Evolutionary conservation across 192 early-diverging fungal genomes (phyloP), one percentile per base, ranked within the genome.

Genomic region (Mortierella antarctica): DNA sequence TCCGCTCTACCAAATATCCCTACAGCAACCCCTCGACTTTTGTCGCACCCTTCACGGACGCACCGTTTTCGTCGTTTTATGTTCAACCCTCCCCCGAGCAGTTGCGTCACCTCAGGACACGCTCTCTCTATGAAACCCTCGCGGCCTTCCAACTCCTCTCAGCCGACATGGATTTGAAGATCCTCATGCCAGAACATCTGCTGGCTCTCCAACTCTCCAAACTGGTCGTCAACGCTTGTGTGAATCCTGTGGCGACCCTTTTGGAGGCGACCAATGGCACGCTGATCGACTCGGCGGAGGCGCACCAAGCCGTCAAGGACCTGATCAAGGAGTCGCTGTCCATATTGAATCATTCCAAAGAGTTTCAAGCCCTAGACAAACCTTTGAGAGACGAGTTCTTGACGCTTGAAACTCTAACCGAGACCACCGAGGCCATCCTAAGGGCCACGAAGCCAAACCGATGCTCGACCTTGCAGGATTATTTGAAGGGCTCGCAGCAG

Each of bases 221-320:
- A 82, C 83, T 91, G 13, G 89, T 88, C 14, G 87, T 91, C 64
- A 93, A 93, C 66, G 82, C 88, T 0, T 85, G 85, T 18, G 88
- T 93, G 60, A 92, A 92, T 49, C 92, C 92, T 3, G 67, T 91
- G 10, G 88, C 91, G 1, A 88, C 91, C 11, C 64, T 92, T 48
- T 71, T 88, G 7, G 85, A 82, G 20, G 74, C 84, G 13, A 86
- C 74, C 57, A 93, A 93, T 65, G 89, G 90, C 2, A 82, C 64
- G 10, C 44, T 92, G 44, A 65, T 85, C 8, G 71, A 79, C 7
- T 41, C 49, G 0, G 39, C 70, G 7, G n/a, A 56, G 5, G 68
- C 64, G 48, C 54, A 56, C 14, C 47, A 70, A 42, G 58, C 71
- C 4, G 74, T 84, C 47, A 59, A 75, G 45, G 61, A 62, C 41